A percentile compares a stretch with the other conserved stretches of the same genome.
Conservation (phyloP, 768 basidiomycete genomes). For the Lactarius tabidus region DNA sequence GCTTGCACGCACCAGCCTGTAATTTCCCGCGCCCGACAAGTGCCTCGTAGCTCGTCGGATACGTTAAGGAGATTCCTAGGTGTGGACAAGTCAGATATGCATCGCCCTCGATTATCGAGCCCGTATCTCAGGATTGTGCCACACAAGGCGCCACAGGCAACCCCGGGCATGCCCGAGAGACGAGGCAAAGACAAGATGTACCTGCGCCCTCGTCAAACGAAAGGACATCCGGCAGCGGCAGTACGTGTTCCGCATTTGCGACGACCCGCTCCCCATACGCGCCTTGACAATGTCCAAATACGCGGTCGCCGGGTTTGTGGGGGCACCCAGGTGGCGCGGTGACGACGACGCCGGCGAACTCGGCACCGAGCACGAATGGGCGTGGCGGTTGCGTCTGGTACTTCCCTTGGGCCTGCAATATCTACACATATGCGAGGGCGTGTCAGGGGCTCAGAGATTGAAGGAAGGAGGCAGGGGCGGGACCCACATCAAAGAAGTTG, state of each 20-base stretch:
- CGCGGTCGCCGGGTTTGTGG: slow-evolving; percentile 77
- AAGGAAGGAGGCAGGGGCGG: background rate
- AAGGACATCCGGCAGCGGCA: slow-evolving; percentile 70
- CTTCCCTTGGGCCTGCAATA: slow-evolving; percentile 85
- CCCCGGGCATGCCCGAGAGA: background rate
- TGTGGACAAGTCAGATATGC: background rate
- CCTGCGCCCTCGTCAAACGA: slow-evolving; percentile 84
- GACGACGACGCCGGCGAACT: slow-evolving; percentile 84
- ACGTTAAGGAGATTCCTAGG: slow-evolving; percentile 73
- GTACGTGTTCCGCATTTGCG: slow-evolving; percentile 45
- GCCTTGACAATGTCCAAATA: slow-evolving; percentile 82
- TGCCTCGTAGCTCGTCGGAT: slow-evolving; percentile 91
- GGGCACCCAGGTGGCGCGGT: slow-evolving; percentile 77
- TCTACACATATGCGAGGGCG: slow-evolving; percentile 37
- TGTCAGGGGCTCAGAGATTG: background rate
- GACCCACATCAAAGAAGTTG: slow-evolving; percentile 45
- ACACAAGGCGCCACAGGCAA: background rate
- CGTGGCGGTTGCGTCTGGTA: slow-evolving; percentile 81
- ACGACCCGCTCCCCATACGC: slow-evolving; percentile 74
- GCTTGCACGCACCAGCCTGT: slow-evolving; percentile 54
- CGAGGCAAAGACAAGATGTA: slow-evolving; percentile 30
- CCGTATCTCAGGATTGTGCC: background rate
- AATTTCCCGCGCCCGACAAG: slow-evolving; percentile 80
- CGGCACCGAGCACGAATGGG: slow-evolving; percentile 80
- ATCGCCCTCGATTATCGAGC: too few species aligned